Evolutionary conservation across 352 stramenopile genomes (phyloP), one percentile per base, ranked within the genome.

Genomic region (Stephanocyclus meneghinianus): DNA sequence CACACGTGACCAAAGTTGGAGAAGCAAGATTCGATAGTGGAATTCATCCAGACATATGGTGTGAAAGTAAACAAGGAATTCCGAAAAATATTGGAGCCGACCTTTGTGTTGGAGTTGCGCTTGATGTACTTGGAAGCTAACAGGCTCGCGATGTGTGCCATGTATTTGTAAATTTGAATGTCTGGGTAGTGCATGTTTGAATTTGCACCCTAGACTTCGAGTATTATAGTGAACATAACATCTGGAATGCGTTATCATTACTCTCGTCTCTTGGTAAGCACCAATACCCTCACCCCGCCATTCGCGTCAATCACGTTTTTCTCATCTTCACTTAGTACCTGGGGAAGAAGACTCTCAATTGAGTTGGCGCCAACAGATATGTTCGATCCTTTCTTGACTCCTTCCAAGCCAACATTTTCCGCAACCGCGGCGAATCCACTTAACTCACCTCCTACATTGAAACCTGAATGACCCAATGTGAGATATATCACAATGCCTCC

Each of bases 1-100:
- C 83, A 11, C 90, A 94, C 84, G 85, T 93, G 0, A 91, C 88
- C 3, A 88, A 86, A 48, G 83, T 91, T 16, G 84, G 84, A 56
- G 70, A 59, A 40, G 84, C 83, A 3, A 65, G 60, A 42, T 92
- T 79, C 53, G 81, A 91, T 62, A 85, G 84, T 63, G 88, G 88
- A 32, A 85, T 93, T 32, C 63, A 73, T 59, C 88, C 88, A 10
- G 84, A 91, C 44, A 74, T 93, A 42, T 50, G 67, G 18, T 93
- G 88, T 69, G 79, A 83, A 51, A 91, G 79, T 65, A 85, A 74
- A n/a, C 79, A 90, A 66, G 88, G 88, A 13, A 93, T 93, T 62
- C 88, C 88, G 30, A 71, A 79, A 37, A 90, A 91, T 77, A 76
- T 87, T 45, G 70, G 83, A 30, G 80, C 84, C 8, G 88, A 93